Percentiles rank a stretch among this genome's conserved stretches.
Evolutionary conservation across 2,329 filamentous ascomycete genomes (phyloP).

Genomic region (Apiospora phragmitis): DNA sequence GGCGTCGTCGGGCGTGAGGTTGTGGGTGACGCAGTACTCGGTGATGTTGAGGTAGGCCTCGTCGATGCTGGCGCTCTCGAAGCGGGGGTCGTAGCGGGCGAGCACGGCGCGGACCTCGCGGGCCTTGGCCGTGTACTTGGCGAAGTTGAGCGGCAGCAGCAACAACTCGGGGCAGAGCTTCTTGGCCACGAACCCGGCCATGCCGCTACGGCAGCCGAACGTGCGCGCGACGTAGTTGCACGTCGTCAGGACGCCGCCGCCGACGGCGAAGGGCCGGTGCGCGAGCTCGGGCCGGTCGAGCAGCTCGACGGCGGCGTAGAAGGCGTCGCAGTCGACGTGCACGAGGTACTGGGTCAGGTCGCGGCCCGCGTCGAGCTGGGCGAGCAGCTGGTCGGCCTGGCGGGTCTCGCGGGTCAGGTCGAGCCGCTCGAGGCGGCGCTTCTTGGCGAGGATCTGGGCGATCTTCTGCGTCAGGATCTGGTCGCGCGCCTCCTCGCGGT

Average conservation of each 20-base stretch:
- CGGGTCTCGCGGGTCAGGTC: constrained; percentile 74
- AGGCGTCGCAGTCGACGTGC: constrained; percentile 96
- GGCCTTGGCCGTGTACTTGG: constrained; percentile 89
- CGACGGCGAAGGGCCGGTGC: constrained; percentile 87
- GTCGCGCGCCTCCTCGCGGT: constrained; percentile 83
- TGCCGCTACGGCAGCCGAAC: constrained; percentile 89
- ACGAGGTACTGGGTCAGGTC: constrained; percentile 85
- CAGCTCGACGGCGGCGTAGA: constrained; percentile 92
- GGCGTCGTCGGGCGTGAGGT: constrained; percentile 68
- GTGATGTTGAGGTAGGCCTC: constrained; percentile 97
- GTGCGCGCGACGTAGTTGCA: constrained; percentile 88
- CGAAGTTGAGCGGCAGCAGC: constrained; percentile 80
- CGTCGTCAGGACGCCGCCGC: constrained; percentile 64
- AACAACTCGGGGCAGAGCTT: constrained; percentile 89
- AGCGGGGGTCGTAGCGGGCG: constrained; percentile 83
- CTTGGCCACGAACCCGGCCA: constrained; percentile 94
- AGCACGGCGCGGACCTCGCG: constrained; percentile 82
- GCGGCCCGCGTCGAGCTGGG: constrained; percentile 73
- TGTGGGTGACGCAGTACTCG: constrained; percentile 71
- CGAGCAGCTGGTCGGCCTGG: constrained; percentile 77
- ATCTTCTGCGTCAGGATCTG: constrained; percentile 84
- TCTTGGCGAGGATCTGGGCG: constrained; percentile 72
- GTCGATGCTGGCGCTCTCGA: constrained; percentile 92
- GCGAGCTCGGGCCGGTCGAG: constrained; percentile 82
- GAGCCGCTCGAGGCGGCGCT: constrained; percentile 70